Base-by-base conservation (phyloP, 2,329 filamentous ascomycete species). In the Capronia coronata region DNA sequence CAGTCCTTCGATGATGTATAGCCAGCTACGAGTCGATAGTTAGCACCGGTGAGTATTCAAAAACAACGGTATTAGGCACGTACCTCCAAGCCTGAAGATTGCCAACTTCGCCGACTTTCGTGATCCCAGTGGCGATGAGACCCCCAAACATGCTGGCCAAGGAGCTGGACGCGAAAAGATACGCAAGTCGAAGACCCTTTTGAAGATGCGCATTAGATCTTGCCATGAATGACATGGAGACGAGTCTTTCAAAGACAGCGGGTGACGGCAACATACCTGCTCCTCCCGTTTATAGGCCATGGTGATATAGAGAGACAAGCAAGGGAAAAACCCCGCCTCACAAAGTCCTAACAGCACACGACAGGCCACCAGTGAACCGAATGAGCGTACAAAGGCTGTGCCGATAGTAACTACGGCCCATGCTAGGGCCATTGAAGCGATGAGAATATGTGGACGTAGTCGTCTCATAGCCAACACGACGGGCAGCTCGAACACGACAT, bases 41-140 rank as follows among this genome's bases (percentile, higher is more conserved):
- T 10, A 27, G 23, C 23, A 27, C 23, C 23, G 23, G 23, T 27
- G 10, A 27, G 23, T 29, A 46, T 18, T 47, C 52, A 51, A 16
- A 18, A 37, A n/a, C n/a, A 5, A 32, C 8, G 8, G 9, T 23
- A 14, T 18, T 34, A n/a, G 25, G 19, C 4, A 16, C 16, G 16
- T 8, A 34, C 72, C 73, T 42, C 71, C 64, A 72, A 72, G 75
- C 30, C 71, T 8, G 72, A 11, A 65, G 65, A 39, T 68, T 69
- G 11, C 68, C 68, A 8, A 73, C 64, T 0, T 74, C 75, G 42
- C 75, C 69, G 70, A 78, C 75, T 61, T 72, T 70, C 60, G 51
- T 47, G 21, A 59, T 59, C 21, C 46, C 57, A 32, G 51, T 56
- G 21, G 57, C 57, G 25, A 59, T 57, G 11, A 59, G 55, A 10